phyloP scores from a whole-genome alignment of 371 early-diverging fungal species.

The Actinomortierella ambigua region DNA sequence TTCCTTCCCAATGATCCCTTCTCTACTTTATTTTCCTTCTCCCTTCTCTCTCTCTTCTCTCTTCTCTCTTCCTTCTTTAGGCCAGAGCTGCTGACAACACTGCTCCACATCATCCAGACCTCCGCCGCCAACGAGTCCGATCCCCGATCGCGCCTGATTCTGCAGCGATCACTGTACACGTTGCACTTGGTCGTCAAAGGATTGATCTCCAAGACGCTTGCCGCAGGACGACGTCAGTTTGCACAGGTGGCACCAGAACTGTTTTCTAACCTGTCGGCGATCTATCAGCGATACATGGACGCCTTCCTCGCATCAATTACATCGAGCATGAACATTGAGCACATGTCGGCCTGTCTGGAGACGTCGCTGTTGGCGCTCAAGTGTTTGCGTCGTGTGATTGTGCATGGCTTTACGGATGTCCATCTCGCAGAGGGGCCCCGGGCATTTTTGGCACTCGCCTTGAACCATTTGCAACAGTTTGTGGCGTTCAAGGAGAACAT shows the following conservation, averaged over 20 bases:
- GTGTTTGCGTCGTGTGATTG: conserved; percentile 70
- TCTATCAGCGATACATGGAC: conserved; percentile 61
- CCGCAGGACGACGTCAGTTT: conserved; percentile 68
- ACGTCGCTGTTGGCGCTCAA: conserved; percentile 67
- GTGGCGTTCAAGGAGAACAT: conserved; percentile 48
- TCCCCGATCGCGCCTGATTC: conserved; percentile 52
- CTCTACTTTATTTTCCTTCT: not conserved
- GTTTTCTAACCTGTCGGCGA: conserved; percentile 62
- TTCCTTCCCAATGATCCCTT: not conserved
- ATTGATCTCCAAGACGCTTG: conserved; percentile 77
- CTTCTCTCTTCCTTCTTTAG: conserved; percentile 32
- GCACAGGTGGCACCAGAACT: conserved; percentile 69
- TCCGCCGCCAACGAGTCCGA: conserved; percentile 45
- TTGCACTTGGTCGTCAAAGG: conserved; percentile 81
- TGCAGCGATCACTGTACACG: conserved; percentile 76
- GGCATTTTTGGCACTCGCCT: conserved; percentile 54
- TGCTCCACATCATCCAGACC: conserved; percentile 68
- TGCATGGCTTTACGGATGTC: conserved; percentile 76
- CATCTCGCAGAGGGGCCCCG: conserved; percentile 64
- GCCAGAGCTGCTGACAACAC: conserved; percentile 71
- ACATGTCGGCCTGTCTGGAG: conserved; percentile 49
- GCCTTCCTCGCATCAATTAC: conserved; percentile 34
- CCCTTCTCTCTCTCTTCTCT: not conserved
- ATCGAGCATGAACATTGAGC: conserved; percentile 35
- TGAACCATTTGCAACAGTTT: conserved; percentile 65